These are phyloP conservation scores for Pelargonium nanum DNA, from an alignment of 345 rosid species.

Conservation along the genomic window DNA sequence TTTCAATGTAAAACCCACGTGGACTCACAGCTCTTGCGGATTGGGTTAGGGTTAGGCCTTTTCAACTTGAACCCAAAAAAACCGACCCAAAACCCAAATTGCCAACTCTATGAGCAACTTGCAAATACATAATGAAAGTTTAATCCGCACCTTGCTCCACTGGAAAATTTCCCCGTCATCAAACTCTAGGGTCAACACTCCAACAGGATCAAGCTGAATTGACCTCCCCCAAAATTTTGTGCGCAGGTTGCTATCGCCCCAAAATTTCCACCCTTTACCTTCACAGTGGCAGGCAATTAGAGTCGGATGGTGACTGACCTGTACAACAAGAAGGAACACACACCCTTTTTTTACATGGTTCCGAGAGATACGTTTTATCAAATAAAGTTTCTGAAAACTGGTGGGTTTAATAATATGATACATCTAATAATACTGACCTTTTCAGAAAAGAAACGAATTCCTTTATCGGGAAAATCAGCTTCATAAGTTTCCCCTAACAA, in stretches of 20 bases:
- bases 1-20: too few relatives aligned
- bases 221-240: slow-evolving; percentile 98
- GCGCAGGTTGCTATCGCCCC: slow-evolving; percentile 88
- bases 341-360: too few relatives aligned
- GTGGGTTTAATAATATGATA: not conserved
- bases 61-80: too few relatives aligned
- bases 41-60: too few relatives aligned
- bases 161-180: slow-evolving; percentile 94
- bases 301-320: slow-evolving; percentile 99
- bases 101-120: too few relatives aligned
- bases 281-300: slow-evolving; percentile 92
- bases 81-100: too few relatives aligned
- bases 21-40: too few relatives aligned
- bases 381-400: not conserved
- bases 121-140: not conserved
- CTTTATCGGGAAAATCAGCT: slow-evolving; percentile 77
- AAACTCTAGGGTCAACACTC: slow-evolving; percentile 72
- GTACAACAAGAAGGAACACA: slow-evolving; percentile 12
- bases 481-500: slow-evolving; percentile 82
- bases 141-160: slow-evolving; percentile 81
- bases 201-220: slow-evolving; percentile 94
- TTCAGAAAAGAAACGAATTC: slow-evolving; percentile 84
- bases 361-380: too few relatives aligned
- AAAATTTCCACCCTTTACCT: slow-evolving; percentile 97
- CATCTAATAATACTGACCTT: slow-evolving; percentile 33